Conservation (phyloP, 495 filamentous ascomycete genomes). For the Penicillium cosmopolitanum region DNA sequence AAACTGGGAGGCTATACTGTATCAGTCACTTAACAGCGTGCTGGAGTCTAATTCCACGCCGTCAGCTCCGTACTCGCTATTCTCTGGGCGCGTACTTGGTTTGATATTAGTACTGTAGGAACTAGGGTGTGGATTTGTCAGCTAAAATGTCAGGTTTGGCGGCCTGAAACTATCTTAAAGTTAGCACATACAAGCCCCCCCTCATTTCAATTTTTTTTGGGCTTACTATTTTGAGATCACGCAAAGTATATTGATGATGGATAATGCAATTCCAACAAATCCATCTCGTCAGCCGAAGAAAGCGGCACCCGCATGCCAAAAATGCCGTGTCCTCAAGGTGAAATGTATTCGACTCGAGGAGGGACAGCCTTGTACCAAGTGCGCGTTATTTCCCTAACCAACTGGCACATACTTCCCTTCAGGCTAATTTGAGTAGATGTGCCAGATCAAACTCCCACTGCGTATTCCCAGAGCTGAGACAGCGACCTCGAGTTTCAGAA, state of each 20-base stretch:
- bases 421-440: conserved; percentile 22
- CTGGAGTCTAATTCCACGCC: too few species aligned
- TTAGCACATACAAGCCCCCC: background rate
- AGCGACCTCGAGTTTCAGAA: conserved; percentile 16
- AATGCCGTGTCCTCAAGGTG: conserved; percentile 24
- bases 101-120: too few species aligned
- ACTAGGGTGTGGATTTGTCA: background rate
- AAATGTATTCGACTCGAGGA: conserved; percentile 20
- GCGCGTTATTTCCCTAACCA: conserved; percentile 7
- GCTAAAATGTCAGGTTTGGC: background rate
- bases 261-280: background rate
- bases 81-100: too few species aligned
- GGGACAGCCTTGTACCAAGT: conserved; percentile 22
- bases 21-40: too few species aligned
- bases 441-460: conserved; percentile 22
- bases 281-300: conserved; percentile 1
- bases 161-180: background rate
- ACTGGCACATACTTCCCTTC: background rate
- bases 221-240: background rate
- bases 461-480: conserved; percentile 19
- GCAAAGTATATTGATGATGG: background rate
- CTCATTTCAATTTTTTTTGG: background rate
- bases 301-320: conserved; percentile 16
- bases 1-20: too few species aligned
- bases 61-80: too few species aligned